A percentile compares a stretch with the other conserved stretches of the same genome.
Conservation (phyloP, 441 rosid genomes). For the Jatropha podagrica region DNA sequence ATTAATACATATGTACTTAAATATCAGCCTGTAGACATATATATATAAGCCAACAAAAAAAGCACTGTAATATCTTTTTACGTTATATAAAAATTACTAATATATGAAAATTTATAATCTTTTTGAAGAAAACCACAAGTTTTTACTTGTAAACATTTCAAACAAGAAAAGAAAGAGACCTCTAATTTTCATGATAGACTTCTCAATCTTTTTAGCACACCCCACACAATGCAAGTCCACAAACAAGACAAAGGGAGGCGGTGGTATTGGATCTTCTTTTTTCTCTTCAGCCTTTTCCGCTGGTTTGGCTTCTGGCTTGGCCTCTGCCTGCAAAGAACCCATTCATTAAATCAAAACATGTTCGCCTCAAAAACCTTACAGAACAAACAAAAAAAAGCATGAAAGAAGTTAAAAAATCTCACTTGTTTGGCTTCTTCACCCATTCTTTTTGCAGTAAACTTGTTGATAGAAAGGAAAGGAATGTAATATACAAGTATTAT, state of each 20-base stretch:
- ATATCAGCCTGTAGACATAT: no score
- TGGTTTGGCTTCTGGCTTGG: conserved; percentile 19
- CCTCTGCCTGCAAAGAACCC: conserved; percentile 28
- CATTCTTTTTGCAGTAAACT: conserved; percentile 37
- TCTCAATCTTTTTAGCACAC: conserved; percentile 85
- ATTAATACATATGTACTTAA: no score
- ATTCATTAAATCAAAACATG: background rate
- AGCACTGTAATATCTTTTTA: no score
- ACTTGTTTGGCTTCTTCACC: conserved; percentile 66
- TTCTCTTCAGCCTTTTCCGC: conserved; percentile 38
- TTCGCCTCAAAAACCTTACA: background rate
- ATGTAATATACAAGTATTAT: background rate
- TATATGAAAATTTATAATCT: no score
- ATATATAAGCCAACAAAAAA: no score
- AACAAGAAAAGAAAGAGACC: conserved; percentile 35
- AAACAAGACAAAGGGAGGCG: conserved; percentile 62
- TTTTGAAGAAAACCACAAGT: no score
- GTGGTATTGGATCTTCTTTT: conserved; percentile 50
- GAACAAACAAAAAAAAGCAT: no score
- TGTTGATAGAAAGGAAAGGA: background rate
- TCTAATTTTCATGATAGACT: conserved; percentile 66
- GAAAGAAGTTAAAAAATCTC: background rate
- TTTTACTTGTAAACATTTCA: no score
- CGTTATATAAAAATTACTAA: no score
- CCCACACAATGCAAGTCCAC: conserved; percentile 94